These are phyloP conservation scores for Xylaria cubensis DNA, from an alignment of 495 filamentous ascomycete genomes.

Conservation along the genomic window DNA sequence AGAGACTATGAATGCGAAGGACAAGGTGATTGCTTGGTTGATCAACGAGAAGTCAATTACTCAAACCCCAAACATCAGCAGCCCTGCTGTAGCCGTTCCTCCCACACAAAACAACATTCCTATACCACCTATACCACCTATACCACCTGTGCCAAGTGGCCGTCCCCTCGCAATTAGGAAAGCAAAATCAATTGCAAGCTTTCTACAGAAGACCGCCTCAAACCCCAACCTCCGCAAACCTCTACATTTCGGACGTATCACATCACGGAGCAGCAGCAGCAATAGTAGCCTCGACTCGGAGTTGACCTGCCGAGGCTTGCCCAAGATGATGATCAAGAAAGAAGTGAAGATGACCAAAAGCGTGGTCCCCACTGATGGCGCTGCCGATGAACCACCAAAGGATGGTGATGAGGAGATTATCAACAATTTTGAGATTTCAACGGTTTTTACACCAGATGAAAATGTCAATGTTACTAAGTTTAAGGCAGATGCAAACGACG, in stretches of 20 bases:
- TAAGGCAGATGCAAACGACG: slow-evolving; percentile 71
- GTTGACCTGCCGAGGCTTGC: slow-evolving; percentile 35
- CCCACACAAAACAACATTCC: background rate
- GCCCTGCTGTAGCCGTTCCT: background rate
- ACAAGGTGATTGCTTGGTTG: slow-evolving; percentile 15
- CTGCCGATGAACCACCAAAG: background rate
- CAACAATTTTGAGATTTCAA: slow-evolving; percentile 19
- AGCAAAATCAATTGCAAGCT: slow-evolving; percentile 22
- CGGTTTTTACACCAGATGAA: slow-evolving; percentile 21
- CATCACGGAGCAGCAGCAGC: slow-evolving; percentile 2
- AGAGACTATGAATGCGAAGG: background rate
- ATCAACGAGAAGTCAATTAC: background rate
- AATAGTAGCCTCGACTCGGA: slow-evolving; percentile 30
- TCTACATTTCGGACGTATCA: slow-evolving; percentile 4
- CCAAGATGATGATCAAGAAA: slow-evolving; percentile 29
- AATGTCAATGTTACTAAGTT: slow-evolving; percentile 25
- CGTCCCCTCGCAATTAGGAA: background rate
- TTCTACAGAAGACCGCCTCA: background rate
- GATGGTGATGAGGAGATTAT: slow-evolving; percentile 15
- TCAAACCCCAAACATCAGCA: background rate
- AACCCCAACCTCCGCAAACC: slow-evolving; percentile 3
- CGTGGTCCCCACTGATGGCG: background rate
- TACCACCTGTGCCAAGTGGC: slow-evolving; percentile 18
- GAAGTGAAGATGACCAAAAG: slow-evolving; percentile 4
- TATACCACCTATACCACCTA: too few species aligned